Evolutionary conservation across 2,329 filamentous ascomycete genomes (phyloP).

Genomic region (Pyrenochaeta sp.): DNA sequence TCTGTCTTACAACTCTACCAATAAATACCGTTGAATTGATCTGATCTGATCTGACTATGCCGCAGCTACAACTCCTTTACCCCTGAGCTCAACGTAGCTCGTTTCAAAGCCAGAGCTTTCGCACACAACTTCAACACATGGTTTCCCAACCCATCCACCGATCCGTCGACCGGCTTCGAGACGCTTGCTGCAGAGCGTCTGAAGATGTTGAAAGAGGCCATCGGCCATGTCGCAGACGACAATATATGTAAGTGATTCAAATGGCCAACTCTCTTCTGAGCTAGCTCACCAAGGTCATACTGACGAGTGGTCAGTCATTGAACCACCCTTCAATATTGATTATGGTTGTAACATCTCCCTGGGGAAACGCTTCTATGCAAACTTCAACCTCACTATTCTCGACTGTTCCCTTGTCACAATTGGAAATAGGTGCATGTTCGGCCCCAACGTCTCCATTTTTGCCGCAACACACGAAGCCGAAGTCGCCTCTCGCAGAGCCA

Average conservation of each 20-base stretch:
- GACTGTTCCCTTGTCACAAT: slow-evolving; percentile 63
- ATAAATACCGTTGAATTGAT: too few relatives aligned
- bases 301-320: slow-evolving; percentile 55
- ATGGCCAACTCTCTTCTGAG: too few relatives aligned
- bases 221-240: slow-evolving; percentile 45
- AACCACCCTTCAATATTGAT: slow-evolving; percentile 69
- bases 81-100: slow-evolving; percentile 60
- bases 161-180: slow-evolving; percentile 30
- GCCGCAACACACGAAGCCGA: slow-evolving; percentile 63
- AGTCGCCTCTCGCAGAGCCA: slow-evolving; percentile 57
- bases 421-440: slow-evolving; percentile 62
- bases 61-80: slow-evolving; percentile 61
- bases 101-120: slow-evolving; percentile 64
- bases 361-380: slow-evolving; percentile 70
- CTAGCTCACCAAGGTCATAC: background rate
- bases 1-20: too few relatives aligned
- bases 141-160: slow-evolving; percentile 31
- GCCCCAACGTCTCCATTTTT: slow-evolving; percentile 62
- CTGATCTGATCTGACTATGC: background rate
- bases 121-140: slow-evolving; percentile 67
- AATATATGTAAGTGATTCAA: slow-evolving; percentile 29
- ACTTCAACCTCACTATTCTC: slow-evolving; percentile 64
- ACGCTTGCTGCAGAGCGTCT: slow-evolving; percentile 35
- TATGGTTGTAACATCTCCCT: slow-evolving; percentile 72
- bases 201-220: slow-evolving; percentile 34